Conservation (phyloP, 768 basidiomycete genomes). For the Hericium alpestre region DNA sequence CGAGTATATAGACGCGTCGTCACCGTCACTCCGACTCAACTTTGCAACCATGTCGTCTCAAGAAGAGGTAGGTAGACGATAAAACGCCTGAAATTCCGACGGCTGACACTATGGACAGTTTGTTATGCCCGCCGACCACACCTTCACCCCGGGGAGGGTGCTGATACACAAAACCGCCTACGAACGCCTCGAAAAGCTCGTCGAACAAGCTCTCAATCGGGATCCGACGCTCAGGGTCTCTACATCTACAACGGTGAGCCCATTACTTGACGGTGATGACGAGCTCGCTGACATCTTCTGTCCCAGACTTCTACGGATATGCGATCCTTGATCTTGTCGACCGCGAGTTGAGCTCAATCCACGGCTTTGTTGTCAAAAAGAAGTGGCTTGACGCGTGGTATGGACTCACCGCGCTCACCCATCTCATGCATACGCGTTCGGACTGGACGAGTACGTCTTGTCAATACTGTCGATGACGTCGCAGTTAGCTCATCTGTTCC, state of each 20-base stretch:
- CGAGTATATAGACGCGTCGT: background rate
- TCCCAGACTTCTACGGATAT: conserved; percentile 10
- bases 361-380: conserved; percentile 7
- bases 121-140: background rate
- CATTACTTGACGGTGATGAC: too few species aligned
- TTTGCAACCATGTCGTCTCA: background rate
- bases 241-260: conserved; percentile 14
- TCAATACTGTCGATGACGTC: background rate
- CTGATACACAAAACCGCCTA: background rate
- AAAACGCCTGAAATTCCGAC: background rate
- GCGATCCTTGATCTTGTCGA: conserved; percentile 11
- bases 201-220: conserved; percentile 4
- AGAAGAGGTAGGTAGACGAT: background rate
- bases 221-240: conserved; percentile 10
- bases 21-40: background rate
- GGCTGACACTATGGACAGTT: background rate
- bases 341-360: conserved; percentile 6
- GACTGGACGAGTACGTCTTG: background rate
- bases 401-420: conserved; percentile 2
- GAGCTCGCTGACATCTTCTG: too few species aligned
- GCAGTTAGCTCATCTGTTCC: background rate
- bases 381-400: conserved; percentile 7
- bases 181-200: background rate
- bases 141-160: background rate
- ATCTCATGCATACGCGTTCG: background rate